Evolutionary conservation across 306 rosid species (phyloP), one percentile per base, ranked within the genome.

Genomic region (Vigna reflexopilosa): DNA sequence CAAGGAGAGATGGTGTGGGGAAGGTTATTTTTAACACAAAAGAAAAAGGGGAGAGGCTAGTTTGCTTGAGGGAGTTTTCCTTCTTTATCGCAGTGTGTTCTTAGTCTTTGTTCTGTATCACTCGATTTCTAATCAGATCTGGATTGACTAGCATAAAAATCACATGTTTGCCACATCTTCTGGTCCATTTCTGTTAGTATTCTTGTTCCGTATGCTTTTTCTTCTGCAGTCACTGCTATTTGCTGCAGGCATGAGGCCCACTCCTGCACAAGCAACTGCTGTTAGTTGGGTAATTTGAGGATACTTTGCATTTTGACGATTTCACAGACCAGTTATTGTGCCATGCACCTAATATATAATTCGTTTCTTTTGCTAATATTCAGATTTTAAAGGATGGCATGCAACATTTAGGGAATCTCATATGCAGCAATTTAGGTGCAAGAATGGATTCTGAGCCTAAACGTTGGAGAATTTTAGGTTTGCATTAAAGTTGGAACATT

Each of bases 361-460:
- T 34, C 80, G 15, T 71, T 40, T 72, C 5, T 79, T 47, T 52
- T 70, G 32, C 64, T 44, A 15, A 63, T 19, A 9, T 84, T 75
- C 86, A 95, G 99, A 83, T 95, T 82, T 64, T 95, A 52, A 93
- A 88, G 88, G 99, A 95, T 84, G 99, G 98, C 32, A 95, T 95
- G 99, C 93, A 95, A 84, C 99, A 95, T 86, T 90, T 89, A 45
- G 98, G 99, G 67, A 91, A 88, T 86, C 79, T 95, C 70, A 91
- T 95, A 86, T 93, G 99, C 82, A 93, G 96, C 72, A 93, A 88
- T 75, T 85, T 91, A 86, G 98, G 98, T 19, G 89, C 98, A 73
- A 88, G 92, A 87, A 93, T 93, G 98, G 98, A 93, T 86, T 95
- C 98, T 0, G 99, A 95, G 77, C 98, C 98, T 55, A 95, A 93